These are phyloP conservation scores for Cornus kousa DNA, from an alignment of 148 eudicot species.

Conservation along the genomic window DNA sequence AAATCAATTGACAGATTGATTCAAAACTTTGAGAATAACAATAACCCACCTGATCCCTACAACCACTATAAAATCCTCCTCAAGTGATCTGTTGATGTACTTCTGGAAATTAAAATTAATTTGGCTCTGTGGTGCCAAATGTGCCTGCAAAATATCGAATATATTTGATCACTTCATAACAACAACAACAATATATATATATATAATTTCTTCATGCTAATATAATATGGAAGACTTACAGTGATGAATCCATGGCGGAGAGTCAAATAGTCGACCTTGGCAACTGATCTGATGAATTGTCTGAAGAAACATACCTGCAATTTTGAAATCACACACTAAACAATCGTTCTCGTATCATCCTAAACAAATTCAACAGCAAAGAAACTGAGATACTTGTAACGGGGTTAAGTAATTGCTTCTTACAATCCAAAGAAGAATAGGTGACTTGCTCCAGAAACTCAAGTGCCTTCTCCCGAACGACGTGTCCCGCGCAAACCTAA, in stretches of 20 bases:
- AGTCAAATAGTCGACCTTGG: constrained; percentile 42
- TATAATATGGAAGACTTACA: constrained; percentile 20
- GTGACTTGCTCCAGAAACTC: constrained; percentile 31
- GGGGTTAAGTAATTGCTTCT: neutral
- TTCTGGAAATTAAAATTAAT: constrained; percentile 45
- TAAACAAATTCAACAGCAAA: no score
- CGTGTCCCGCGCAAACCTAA: constrained; percentile 46
- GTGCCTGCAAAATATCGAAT: constrained; percentile 37
- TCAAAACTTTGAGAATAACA: no score
- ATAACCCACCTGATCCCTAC: constrained; percentile 50
- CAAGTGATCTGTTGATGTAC: constrained; percentile 56
- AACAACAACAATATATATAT: neutral
- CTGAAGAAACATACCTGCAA: constrained; percentile 46
- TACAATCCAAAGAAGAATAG: constrained; percentile 36
- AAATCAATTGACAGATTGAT: no score
- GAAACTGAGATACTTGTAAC: neutral
- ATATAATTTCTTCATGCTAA: neutral
- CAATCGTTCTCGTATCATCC: no score
- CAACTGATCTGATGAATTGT: constrained; percentile 38
- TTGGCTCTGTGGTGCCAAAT: constrained; percentile 48
- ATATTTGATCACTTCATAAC: neutral
- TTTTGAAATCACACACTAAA: neutral
- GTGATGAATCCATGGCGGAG: constrained; percentile 44
- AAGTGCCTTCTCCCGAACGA: constrained; percentile 46
- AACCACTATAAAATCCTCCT: constrained; percentile 59